Percentiles rank a stretch among this genome's conserved stretches.
phyloP scores from a whole-genome alignment of 2,329 filamentous ascomycete genomes.

The Mycogone perniciosa region DNA sequence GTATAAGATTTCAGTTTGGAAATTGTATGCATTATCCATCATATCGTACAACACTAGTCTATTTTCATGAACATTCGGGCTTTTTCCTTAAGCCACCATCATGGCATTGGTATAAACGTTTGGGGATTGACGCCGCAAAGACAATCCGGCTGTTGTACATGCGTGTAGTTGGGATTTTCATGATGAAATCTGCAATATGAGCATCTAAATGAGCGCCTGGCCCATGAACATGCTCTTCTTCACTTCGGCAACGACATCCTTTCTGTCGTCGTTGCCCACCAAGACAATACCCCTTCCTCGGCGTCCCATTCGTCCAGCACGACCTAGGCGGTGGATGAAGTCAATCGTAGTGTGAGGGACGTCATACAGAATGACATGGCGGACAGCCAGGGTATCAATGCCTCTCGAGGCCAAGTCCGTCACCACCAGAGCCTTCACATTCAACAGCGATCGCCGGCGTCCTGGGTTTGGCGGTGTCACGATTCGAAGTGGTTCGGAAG shows the following conservation, averaged over 20 bases:
- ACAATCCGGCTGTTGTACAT: neutral
- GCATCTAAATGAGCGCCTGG: constrained; percentile 61
- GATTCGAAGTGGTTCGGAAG: constrained; percentile 35
- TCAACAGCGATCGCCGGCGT: constrained; percentile 51
- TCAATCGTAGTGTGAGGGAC: constrained; percentile 98
- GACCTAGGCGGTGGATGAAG: constrained; percentile 91
- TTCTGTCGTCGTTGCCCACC: constrained; percentile 81
- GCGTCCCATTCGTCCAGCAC: constrained; percentile 87
- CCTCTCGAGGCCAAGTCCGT: constrained; percentile 89
- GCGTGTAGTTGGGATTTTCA: constrained; percentile 13
- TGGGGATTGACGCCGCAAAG: no score
- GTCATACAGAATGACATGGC: constrained; percentile 89
- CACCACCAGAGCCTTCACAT: constrained; percentile 87
- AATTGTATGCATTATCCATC: no score
- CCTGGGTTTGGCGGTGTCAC: constrained; percentile 23
- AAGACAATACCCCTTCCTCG: constrained; percentile 85
- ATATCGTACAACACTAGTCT: no score
- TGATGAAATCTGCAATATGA: neutral
- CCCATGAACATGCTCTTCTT: constrained; percentile 83
- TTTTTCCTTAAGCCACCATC: no score
- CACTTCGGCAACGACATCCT: constrained; percentile 86
- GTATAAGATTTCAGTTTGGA: no score
- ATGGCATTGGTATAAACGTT: no score
- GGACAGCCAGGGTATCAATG: constrained; percentile 87
- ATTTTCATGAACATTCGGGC: no score